phyloP scores from a whole-genome alignment of 352 stramenopile species.

The Phytopythium litorale region DNA sequence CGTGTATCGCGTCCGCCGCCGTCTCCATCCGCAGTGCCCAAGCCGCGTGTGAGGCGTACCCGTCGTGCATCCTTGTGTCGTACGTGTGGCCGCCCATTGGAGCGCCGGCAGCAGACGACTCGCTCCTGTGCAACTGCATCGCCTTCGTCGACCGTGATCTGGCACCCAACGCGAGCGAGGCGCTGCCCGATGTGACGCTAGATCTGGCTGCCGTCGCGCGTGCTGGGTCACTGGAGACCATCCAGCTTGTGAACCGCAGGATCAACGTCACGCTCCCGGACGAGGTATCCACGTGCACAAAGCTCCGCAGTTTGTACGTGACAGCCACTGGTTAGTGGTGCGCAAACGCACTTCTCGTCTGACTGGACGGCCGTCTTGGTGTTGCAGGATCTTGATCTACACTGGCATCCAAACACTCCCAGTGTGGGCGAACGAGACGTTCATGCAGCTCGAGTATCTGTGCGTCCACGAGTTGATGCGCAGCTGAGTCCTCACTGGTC shows the following conservation, averaged over 20 bases:
- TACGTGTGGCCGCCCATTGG: conserved; percentile 1
- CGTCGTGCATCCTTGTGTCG: conserved; percentile 2
- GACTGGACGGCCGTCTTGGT: neutral
- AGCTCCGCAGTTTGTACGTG: conserved; percentile 27
- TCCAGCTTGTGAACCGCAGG: conserved; percentile 25
- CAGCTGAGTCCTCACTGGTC: neutral
- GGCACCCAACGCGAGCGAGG: conserved; percentile 10
- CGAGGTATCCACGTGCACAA: conserved; percentile 11
- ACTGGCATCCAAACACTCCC: conserved; percentile 21
- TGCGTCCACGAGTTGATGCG: conserved; percentile 12
- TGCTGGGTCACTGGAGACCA: conserved; percentile 18
- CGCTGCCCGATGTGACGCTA: conserved; percentile 15
- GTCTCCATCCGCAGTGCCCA: conserved; percentile 11
- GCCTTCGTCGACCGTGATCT: conserved; percentile 27
- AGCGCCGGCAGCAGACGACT: conserved; percentile 11
- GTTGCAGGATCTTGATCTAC: conserved; percentile 24
- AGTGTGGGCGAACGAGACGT: conserved; percentile 16
- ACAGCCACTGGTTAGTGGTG: neutral
- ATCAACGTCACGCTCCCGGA: conserved; percentile 22
- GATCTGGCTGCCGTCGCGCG: conserved; percentile 14
- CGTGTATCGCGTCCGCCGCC: conserved; percentile 16
- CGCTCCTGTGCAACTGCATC: conserved; percentile 14
- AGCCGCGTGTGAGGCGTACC: conserved; percentile 13
- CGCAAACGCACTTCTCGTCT: neutral
- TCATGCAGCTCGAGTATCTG: conserved; percentile 32